Conservation (phyloP, 2,329 filamentous ascomycete species). For the Akanthomyces lecanii region DNA sequence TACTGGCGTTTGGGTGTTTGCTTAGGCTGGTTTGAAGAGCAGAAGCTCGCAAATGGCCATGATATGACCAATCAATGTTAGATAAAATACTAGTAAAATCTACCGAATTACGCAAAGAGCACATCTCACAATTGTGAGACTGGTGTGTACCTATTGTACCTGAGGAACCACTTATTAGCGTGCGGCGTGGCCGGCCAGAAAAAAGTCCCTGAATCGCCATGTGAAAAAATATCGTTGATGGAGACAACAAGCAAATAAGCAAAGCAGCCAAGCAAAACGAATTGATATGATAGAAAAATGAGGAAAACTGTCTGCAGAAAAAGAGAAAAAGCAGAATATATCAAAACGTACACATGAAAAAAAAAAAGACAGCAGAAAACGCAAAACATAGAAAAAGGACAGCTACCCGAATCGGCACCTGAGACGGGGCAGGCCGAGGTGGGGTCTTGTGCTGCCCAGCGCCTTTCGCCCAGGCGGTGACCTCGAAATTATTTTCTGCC, state of each 20-base stretch:
- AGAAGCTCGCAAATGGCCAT: background rate
- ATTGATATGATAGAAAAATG: background rate
- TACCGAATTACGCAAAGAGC: background rate
- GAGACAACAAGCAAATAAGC: background rate
- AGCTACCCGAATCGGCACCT: conserved; percentile 12
- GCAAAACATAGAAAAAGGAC: background rate
- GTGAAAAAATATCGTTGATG: background rate
- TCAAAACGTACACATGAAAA: too few species aligned
- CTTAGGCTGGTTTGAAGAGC: conserved; percentile 13
- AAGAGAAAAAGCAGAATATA: too few species aligned
- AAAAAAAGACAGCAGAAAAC: too few species aligned
- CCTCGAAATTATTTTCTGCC: conserved; percentile 29
- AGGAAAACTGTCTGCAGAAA: too few species aligned
- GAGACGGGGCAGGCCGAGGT: conserved; percentile 15
- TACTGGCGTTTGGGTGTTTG: conserved; percentile 27
- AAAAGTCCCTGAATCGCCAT: conserved; percentile 8
- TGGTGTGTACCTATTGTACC: background rate
- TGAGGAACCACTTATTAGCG: background rate
- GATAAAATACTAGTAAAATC: conserved; percentile 9
- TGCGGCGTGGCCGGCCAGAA: conserved; percentile 1
- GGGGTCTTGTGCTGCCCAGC: conserved; percentile 9
- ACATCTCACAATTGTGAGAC: background rate
- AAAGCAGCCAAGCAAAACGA: background rate
- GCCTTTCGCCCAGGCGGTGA: conserved; percentile 24
- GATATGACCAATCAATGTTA: conserved; percentile 7